Percentiles rank a stretch among this genome's conserved stretches.
phyloP scores from a whole-genome alignment of 2,329 filamentous ascomycete species.

The Colletotrichum liriopes region DNA sequence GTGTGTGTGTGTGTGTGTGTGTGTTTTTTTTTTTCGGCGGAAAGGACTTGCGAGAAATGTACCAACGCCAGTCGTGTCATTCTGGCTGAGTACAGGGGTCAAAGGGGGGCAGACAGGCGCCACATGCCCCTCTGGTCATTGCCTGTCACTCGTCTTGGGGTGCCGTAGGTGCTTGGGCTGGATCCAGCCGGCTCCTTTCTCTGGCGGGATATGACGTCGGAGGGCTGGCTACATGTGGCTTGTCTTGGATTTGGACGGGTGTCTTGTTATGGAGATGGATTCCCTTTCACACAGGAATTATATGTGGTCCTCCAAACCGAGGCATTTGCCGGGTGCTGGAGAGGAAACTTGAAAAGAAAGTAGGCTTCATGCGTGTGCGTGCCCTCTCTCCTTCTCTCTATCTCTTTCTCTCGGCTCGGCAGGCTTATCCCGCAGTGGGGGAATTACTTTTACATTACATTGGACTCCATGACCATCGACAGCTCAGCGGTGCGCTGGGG shows the following conservation, averaged over 20 bases:
- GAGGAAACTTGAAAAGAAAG: constrained; percentile 14
- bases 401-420: constrained; percentile 8
- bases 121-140: constrained; percentile 31
- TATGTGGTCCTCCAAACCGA: constrained; percentile 11
- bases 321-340: not conserved
- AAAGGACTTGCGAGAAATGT: not conserved
- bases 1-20: too few relatives aligned
- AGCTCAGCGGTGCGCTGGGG: not conserved
- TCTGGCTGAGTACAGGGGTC: constrained; percentile 27
- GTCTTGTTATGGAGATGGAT: not conserved
- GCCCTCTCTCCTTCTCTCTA: not conserved
- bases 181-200: constrained; percentile 18
- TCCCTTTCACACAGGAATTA: not conserved
- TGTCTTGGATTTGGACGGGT: constrained; percentile 23
- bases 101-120: constrained; percentile 28
- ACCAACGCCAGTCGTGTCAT: constrained; percentile 8
- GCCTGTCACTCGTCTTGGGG: constrained; percentile 18
- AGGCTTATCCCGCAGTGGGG: constrained; percentile 25
- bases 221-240: constrained; percentile 13
- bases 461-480: not conserved
- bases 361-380: constrained; percentile 1
- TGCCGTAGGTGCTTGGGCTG: not conserved
- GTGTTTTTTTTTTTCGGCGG: too few relatives aligned
- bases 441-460: constrained; percentile 11
- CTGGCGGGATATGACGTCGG: constrained; percentile 40